These are phyloP conservation scores for Xylaria flabelliformis DNA, from an alignment of 495 filamentous ascomycete genomes.

Conservation along the genomic window DNA sequence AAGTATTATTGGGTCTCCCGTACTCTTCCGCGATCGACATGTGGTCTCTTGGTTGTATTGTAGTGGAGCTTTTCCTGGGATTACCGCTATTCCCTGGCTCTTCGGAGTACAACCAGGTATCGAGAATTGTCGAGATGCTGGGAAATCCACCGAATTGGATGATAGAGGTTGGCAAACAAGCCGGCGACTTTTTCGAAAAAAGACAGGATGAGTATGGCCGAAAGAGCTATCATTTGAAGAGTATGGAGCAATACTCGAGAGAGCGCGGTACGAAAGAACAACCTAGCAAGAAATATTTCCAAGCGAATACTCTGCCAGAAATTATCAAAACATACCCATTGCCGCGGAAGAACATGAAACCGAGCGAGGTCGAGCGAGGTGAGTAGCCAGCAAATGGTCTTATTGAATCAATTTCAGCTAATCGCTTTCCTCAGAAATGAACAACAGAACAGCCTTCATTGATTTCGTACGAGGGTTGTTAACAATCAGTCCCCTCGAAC, in stretches of 20 bases:
- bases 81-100: conserved; percentile 96
- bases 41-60: conserved; percentile 99
- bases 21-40: conserved; percentile 99
- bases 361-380: conserved; percentile 95
- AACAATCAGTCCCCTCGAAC: conserved; percentile 93
- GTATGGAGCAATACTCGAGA: conserved; percentile 94
- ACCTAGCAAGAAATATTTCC: conserved; percentile 99
- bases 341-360: conserved; percentile 99
- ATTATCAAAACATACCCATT: conserved; percentile 98
- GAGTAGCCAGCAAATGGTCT: conserved; percentile 37
- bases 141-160: conserved; percentile 98
- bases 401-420: conserved; percentile 12
- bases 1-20: conserved; percentile 91
- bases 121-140: conserved; percentile 97
- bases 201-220: conserved; percentile 86
- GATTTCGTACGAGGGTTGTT: conserved; percentile 97
- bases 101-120: conserved; percentile 98
- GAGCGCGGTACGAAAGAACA: conserved; percentile 97
- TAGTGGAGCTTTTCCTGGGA: conserved; percentile 96
- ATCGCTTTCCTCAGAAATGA: conserved; percentile 76
- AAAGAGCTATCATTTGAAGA: conserved; percentile 89
- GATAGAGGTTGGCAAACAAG: conserved; percentile 98
- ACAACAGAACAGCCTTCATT: conserved; percentile 97
- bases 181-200: conserved; percentile 97
- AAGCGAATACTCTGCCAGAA: conserved; percentile 88